Conservation (phyloP, 805 yeast species). For the Kodamaea kakaduensis region DNA sequence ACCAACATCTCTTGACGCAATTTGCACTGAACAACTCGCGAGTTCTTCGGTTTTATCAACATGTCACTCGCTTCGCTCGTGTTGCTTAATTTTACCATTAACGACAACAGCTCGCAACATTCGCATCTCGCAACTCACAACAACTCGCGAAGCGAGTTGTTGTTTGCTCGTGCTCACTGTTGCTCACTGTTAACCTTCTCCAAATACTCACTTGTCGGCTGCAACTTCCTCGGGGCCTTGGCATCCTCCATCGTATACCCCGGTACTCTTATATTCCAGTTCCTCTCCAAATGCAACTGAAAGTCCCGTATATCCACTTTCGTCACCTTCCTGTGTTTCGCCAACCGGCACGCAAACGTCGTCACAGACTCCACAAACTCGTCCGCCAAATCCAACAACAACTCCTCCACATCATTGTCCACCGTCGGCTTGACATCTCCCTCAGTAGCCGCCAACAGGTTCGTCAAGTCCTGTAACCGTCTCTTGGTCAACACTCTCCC, state of each 20-base stretch:
- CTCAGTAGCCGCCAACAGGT: constrained; percentile 25
- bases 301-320: constrained; percentile 26
- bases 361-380: constrained; percentile 27
- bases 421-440: constrained; percentile 26
- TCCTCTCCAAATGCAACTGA: constrained; percentile 26
- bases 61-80: no score
- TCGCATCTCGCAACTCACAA: no score
- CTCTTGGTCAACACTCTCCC: constrained; percentile 27
- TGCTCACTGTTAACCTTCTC: no score
- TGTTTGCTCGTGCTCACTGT: no score
- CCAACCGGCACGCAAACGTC: constrained; percentile 26
- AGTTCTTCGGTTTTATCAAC: no score
- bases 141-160: no score
- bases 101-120: no score
- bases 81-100: no score
- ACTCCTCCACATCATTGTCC: constrained; percentile 27
- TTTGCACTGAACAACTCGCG: no score
- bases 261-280: constrained; percentile 27
- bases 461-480: constrained; percentile 24
- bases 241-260: constrained; percentile 25
- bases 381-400: constrained; percentile 26
- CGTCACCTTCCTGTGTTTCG: constrained; percentile 26
- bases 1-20: no score
- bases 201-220: constrained; percentile 21
- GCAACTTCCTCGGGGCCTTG: constrained; percentile 22